phyloP scores from a whole-genome alignment of 257 asterid species.

The Fraxinus anomala region DNA sequence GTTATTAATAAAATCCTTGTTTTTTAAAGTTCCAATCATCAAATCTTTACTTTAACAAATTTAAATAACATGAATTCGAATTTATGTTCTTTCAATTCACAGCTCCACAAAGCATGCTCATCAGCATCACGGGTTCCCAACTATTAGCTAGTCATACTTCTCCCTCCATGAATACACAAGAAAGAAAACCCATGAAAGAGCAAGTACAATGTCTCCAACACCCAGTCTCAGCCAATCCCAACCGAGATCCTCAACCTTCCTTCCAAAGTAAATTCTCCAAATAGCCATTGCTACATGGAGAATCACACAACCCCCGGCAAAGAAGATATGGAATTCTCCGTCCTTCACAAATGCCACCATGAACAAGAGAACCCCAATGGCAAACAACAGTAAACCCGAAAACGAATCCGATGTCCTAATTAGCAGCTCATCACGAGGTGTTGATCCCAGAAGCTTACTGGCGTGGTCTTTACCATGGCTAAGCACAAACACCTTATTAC shows the following conservation, averaged over 20 bases:
- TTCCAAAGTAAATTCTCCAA: slow-evolving; percentile 84
- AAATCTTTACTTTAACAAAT: too few species aligned
- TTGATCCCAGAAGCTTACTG: slow-evolving; percentile 75
- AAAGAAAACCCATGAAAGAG: slow-evolving; percentile 79
- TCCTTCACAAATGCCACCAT: slow-evolving; percentile 96
- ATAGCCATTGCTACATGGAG: slow-evolving; percentile 80
- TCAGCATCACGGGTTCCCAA: neutral
- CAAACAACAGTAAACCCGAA: slow-evolving; percentile 39
- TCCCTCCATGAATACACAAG: slow-evolving; percentile 89
- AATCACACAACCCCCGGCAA: slow-evolving; percentile 75
- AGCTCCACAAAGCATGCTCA: too few species aligned
- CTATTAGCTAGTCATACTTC: slow-evolving; percentile 65
- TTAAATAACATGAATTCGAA: too few species aligned
- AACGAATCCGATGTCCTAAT: slow-evolving; percentile 66
- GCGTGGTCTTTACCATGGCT: slow-evolving; percentile 88
- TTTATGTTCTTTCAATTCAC: too few species aligned
- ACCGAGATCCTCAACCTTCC: slow-evolving; percentile 82
- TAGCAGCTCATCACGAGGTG: slow-evolving; percentile 82
- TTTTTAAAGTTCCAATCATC: too few species aligned
- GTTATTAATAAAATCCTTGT: too few species aligned
- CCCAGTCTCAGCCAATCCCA: slow-evolving; percentile 81
- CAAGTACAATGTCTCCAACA: slow-evolving; percentile 71
- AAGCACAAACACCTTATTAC: slow-evolving; percentile 60
- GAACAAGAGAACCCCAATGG: slow-evolving; percentile 74
- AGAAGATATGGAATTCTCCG: slow-evolving; percentile 74